Evolutionary conservation across 2,329 filamentous ascomycete species (phyloP).

Genomic region (Hymenoscyphus repandus): DNA sequence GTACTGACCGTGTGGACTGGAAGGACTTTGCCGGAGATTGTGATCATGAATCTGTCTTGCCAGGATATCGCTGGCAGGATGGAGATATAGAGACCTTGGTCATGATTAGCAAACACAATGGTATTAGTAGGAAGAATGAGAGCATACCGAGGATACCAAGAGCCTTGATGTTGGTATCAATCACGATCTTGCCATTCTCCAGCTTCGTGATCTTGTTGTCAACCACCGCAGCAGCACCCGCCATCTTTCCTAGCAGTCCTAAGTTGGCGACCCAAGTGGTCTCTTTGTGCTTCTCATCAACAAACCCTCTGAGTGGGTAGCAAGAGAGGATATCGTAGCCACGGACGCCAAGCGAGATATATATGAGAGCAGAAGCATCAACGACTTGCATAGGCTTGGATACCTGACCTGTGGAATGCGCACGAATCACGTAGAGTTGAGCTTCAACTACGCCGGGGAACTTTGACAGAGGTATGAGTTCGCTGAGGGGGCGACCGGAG

Average conservation of each 20-base stretch:
- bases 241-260: conserved; percentile 84
- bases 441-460: conserved; percentile 65
- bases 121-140: neutral
- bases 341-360: conserved; percentile 55
- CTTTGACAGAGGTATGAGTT: conserved; percentile 63
- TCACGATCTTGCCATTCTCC: conserved; percentile 54
- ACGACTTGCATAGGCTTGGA: conserved; percentile 45
- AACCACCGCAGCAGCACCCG: conserved; percentile 72
- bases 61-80: conserved; percentile 56
- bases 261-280: conserved; percentile 59
- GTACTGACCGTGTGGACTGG: conserved; percentile 60
- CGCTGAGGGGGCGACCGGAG: conserved; percentile 53
- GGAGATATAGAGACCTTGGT: conserved; percentile 69
- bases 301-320: conserved; percentile 58
- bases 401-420: conserved; percentile 62
- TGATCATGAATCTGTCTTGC: conserved; percentile 63
- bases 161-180: conserved; percentile 72
- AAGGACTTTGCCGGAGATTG: conserved; percentile 67
- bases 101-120: conserved; percentile 6
- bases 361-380: conserved; percentile 47
- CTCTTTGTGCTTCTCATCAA: conserved; percentile 32
- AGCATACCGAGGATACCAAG: conserved; percentile 64
- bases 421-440: conserved; percentile 64
- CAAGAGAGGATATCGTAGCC: conserved; percentile 81
- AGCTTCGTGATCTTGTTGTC: conserved; percentile 53